phyloP scores from a whole-genome alignment of 1,284 basidiomycete genomes.

The Pseudozyma sp. region DNA sequence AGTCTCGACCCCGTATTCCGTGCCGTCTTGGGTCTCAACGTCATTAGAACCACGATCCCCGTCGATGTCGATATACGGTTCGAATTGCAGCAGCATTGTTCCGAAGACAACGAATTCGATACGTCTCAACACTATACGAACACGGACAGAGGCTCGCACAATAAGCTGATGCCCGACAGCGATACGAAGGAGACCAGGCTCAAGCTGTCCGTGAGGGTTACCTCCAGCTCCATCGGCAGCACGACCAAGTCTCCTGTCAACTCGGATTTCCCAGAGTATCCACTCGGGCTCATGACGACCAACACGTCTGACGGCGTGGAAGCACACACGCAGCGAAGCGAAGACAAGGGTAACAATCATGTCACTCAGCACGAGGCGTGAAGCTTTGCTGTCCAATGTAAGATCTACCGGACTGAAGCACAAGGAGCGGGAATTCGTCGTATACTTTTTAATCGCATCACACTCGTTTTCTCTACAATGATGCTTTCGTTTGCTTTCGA shows the following conservation, averaged over 20 bases:
- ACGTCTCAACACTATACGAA: too few relatives aligned
- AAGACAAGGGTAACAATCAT: too few relatives aligned
- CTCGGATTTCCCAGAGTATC: too few relatives aligned
- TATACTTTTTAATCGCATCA: too few relatives aligned
- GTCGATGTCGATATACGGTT: constrained; percentile 13
- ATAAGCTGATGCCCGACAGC: not conserved
- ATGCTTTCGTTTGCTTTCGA: too few relatives aligned
- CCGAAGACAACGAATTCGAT: constrained; percentile 2
- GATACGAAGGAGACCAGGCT: not conserved
- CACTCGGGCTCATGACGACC: not conserved
- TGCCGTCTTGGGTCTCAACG: constrained; percentile 28
- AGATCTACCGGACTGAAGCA: too few relatives aligned
- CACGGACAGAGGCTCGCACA: not conserved
- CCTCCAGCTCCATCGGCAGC: not conserved
- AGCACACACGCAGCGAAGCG: too few relatives aligned
- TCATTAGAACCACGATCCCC: constrained; percentile 6
- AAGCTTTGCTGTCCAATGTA: too few relatives aligned
- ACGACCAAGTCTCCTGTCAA: not conserved
- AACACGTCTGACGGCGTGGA: not conserved
- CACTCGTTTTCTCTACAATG: too few relatives aligned
- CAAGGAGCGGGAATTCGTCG: too few relatives aligned
- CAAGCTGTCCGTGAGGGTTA: too few relatives aligned
- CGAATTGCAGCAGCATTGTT: constrained; percentile 1
- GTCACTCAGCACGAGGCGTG: too few relatives aligned
- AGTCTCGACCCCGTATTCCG: constrained; percentile 36